A percentile compares a stretch with the other conserved stretches of the same genome.
phyloP scores from a whole-genome alignment of 805 yeast genomes.

The Wickerhamomyces mucosus region DNA sequence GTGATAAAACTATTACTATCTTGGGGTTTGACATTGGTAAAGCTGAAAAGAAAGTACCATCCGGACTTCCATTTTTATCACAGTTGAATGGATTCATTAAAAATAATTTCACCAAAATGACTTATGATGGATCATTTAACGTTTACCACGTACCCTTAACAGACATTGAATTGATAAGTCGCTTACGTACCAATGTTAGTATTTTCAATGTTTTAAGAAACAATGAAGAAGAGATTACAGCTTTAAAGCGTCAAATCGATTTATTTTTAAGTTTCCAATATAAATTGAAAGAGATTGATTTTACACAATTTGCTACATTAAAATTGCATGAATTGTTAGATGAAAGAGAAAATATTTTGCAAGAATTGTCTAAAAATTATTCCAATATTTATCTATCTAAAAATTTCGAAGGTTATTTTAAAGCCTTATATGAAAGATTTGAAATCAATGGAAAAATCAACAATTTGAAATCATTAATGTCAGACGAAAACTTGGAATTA shows the following conservation, averaged over 20 bases:
- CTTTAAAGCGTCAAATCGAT: conserved; percentile 27
- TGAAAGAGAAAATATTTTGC: conserved; percentile 27
- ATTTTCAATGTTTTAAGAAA: conserved; percentile 7
- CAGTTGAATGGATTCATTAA: conserved; percentile 19
- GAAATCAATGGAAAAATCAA: conserved; percentile 41
- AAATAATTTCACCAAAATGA: conserved; percentile 16
- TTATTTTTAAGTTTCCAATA: conserved; percentile 28
- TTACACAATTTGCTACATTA: conserved; percentile 26
- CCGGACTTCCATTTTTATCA: conserved; percentile 27
- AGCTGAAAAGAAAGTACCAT: conserved; percentile 20
- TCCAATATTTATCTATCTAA: conserved; percentile 26
- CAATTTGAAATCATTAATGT: conserved; percentile 48
- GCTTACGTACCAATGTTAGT: conserved; percentile 16
- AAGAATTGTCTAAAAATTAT: conserved; percentile 19
- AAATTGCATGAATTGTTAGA: conserved; percentile 27
- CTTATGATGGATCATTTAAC: conserved; percentile 24
- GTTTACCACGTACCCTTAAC: conserved; percentile 30
- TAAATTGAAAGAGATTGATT: conserved; percentile 35
- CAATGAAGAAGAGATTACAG: conserved; percentile 23
- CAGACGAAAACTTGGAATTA: conserved; percentile 82
- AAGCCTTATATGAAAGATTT: conserved; percentile 36
- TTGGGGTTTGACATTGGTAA: conserved; percentile 37
- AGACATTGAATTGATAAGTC: conserved; percentile 35
- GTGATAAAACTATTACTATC: conserved; percentile 17
- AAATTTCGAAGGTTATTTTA: conserved; percentile 35